phyloP scores from a whole-genome alignment of 345 rosid genomes.

The Arabidopsis arenosa region DNA sequence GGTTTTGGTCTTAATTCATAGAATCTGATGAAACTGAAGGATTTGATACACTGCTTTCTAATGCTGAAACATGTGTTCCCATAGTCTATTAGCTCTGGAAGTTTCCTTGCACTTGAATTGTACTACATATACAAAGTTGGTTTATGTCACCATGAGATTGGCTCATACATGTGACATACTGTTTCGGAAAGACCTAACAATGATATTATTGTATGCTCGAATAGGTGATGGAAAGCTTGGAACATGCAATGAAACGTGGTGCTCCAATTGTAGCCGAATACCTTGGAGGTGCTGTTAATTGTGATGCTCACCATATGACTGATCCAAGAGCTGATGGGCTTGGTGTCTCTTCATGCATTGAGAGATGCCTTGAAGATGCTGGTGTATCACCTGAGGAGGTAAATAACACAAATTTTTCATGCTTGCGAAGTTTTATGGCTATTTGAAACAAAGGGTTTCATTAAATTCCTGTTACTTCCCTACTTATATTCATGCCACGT shows the following conservation, averaged over 20 bases:
- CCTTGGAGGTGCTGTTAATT: slow-evolving; percentile 96
- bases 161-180: slow-evolving; percentile 13
- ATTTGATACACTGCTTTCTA: slow-evolving; percentile 1
- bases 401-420: slow-evolving; percentile 8
- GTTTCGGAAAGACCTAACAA: neutral
- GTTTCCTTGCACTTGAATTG: neutral
- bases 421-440: slow-evolving; percentile 2
- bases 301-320: slow-evolving; percentile 99
- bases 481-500: neutral
- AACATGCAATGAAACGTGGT: slow-evolving; percentile 94
- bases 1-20: slow-evolving; percentile 3
- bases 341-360: slow-evolving; percentile 97
- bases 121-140: neutral
- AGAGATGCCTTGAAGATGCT: slow-evolving; percentile 95
- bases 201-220: neutral
- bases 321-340: slow-evolving; percentile 99
- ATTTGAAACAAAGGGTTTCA: neutral
- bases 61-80: neutral
- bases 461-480: neutral
- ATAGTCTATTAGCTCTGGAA: neutral
- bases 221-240: slow-evolving; percentile 98
- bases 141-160: neutral
- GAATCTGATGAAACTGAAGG: neutral
- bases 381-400: slow-evolving; percentile 99
- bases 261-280: slow-evolving; percentile 98